Base-by-base conservation (phyloP, 805 yeast species). In the Candida orba region DNA sequence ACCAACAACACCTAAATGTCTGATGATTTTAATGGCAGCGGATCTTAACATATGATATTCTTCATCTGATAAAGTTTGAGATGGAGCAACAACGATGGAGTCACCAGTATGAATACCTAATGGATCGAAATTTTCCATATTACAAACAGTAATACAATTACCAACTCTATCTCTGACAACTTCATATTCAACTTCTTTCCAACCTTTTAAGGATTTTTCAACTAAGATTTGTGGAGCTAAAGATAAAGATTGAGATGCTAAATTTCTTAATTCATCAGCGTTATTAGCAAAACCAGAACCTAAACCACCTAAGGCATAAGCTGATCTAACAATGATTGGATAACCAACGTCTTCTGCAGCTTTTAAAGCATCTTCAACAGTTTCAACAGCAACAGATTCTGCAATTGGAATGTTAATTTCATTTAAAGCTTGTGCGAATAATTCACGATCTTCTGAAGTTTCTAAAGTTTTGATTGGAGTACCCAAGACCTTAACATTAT, bases 151-250 rank as follows among this genome's bases (percentile, higher is more conserved):
- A 64, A 91, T 91, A 76, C 99, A 91, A 77, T 91, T 91, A 54
- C 84, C 96, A 44, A 84, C 93, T 52, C 93, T 78, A 71, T 91
- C 99, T 63, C 99, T 84, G 45, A 91, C 98, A 52, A 91, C 99
- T 72, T 91, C 99, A 66, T 91, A 91, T 69, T 91, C 99, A 50
- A 91, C 95, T 69, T 91, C 99, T 67, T 91, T 91, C 99, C 99
- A 91, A 52, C 99, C 99, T 73, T 90, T 91, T 69, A 91, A 73
- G 6, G 98, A 91, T 73, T 85, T 90, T 69, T 91, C 99, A 50
- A 91, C 98, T 56, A 91, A 72, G 54, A 91, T 89, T 73, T 91
- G 99, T 41, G 97, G 97, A 18, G 98, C 79, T 50, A 90, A 69
- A 24, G 95, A 80, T 50, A 91, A 73, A 1, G 96, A 86, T 67